Base-by-base conservation (phyloP, 2,329 filamentous ascomycete genomes). In the Aspergillus sp. region DNA sequence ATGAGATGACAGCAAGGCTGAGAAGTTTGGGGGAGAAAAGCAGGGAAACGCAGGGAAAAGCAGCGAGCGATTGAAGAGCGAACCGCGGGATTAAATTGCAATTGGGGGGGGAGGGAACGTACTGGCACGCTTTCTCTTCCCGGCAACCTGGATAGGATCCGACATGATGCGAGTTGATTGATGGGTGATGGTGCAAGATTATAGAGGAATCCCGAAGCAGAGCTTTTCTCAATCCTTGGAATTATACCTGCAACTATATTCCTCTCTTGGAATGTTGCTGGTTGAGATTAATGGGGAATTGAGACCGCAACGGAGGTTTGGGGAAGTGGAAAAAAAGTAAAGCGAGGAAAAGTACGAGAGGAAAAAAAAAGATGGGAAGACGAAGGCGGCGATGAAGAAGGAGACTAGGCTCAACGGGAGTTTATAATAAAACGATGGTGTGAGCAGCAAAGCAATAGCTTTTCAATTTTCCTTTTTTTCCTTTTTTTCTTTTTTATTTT, bases 71-170 rank as follows among this genome's bases (percentile, higher is more conserved):
- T 30, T 50, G n/a, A 32, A 50, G 47, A 30, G n/a, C 19, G 30
- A 30, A 30, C 47, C 25, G 47, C 23, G 23, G n/a, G n/a, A n/a
- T 50, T 32, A 8, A 50, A 50, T 32, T 32, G 28, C 32, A 32
- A 55, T 21, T n/a, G 53, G 49, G 45, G 53, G 54, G 28, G 9
- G 28, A 23, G 21, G 12, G 12, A 13, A 77, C 75, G 65, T 73
- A 77, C 75, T 75, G 63, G 75, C 72, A 63, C 75, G 68, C 67
- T 77, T 77, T 68, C 75, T 71, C 67, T 77, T 77, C 41, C 74
- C 74, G 39, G 72, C 72, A 5, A 62, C 62, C 65, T 74, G 70
- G 58, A 67, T 62, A 56, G 63, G 50, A 45, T 75, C 72, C 13
- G 74, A 75, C 74, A 76, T 77, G 60, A 55, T 71, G 66, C 39